phyloP scores from a whole-genome alignment of 1,284 basidiomycete genomes.

The Ustilago bromivora region DNA sequence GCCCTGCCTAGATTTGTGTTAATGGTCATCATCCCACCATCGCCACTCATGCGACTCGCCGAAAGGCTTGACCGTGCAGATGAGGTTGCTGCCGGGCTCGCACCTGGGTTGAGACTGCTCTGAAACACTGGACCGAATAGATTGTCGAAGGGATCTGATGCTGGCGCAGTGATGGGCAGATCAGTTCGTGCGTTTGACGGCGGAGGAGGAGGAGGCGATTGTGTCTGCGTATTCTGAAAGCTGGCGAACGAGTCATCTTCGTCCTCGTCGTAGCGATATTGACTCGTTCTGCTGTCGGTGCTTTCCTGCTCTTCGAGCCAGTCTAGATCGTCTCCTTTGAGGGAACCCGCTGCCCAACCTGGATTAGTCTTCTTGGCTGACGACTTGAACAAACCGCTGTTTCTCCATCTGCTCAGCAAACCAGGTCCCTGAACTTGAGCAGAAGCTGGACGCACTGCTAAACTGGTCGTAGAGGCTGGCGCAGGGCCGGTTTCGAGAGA shows the following conservation, averaged over 20 bases:
- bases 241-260: slow-evolving; percentile 31
- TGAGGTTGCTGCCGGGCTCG: slow-evolving; percentile 20
- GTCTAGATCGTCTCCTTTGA: slow-evolving; percentile 33
- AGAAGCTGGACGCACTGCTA: neutral
- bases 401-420: slow-evolving; percentile 40
- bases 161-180: neutral
- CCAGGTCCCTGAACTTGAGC: slow-evolving; percentile 25
- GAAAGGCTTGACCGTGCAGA: slow-evolving; percentile 35
- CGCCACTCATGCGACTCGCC: slow-evolving; percentile 26
- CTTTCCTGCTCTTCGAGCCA: slow-evolving; percentile 47
- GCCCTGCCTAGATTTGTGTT: slow-evolving; percentile 30
- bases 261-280: slow-evolving; percentile 29
- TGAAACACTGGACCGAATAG: slow-evolving; percentile 22
- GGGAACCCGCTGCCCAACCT: slow-evolving; percentile 18
- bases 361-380: slow-evolving; percentile 25
- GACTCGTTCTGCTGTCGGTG: slow-evolving; percentile 13
- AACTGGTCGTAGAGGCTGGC: neutral
- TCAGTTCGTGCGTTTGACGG: slow-evolving; percentile 3
- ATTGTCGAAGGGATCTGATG: slow-evolving; percentile 29
- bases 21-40: slow-evolving; percentile 46
- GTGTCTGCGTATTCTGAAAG: slow-evolving; percentile 17
- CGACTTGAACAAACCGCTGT: slow-evolving; percentile 34
- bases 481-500: slow-evolving; percentile 25
- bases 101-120: slow-evolving; percentile 11
- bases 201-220: neutral